phyloP scores from a whole-genome alignment of 208 protist species.

The Crithidia sp. region DNA sequence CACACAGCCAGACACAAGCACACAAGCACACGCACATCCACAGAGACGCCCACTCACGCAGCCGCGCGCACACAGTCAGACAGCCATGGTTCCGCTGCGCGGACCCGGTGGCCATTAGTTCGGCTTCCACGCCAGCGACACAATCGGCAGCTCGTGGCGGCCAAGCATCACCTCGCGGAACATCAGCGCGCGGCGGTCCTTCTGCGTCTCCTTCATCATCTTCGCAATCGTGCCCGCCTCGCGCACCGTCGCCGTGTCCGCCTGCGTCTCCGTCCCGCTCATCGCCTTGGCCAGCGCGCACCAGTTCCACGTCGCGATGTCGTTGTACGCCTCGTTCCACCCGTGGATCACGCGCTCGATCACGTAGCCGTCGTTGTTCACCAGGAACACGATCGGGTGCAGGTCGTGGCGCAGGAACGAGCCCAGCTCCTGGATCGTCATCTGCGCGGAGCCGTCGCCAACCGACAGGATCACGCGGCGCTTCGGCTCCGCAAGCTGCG shows the following conservation, averaged over 20 bases:
- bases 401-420: slow-evolving; percentile 43
- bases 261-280: too few species aligned
- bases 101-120: too few species aligned
- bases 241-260: too few species aligned
- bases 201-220: slow-evolving; percentile 24
- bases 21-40: too few species aligned
- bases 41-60: too few species aligned
- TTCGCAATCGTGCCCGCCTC: neutral
- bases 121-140: slow-evolving; percentile 16
- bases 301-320: slow-evolving; percentile 57
- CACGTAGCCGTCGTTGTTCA: slow-evolving; percentile 62
- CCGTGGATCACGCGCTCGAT: slow-evolving; percentile 58
- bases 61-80: too few species aligned
- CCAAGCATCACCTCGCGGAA: slow-evolving; percentile 48
- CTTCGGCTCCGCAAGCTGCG: slow-evolving; percentile 43
- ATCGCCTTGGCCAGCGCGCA: slow-evolving; percentile 27
- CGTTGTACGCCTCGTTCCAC: slow-evolving; percentile 54
- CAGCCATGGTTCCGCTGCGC: too few species aligned
- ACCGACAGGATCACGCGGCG: slow-evolving; percentile 43
- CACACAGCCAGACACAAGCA: neutral
- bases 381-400: slow-evolving; percentile 42
- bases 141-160: slow-evolving; percentile 45
- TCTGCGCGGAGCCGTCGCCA: slow-evolving; percentile 46
- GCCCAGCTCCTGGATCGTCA: slow-evolving; percentile 55
- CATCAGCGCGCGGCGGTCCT: slow-evolving; percentile 10